Evolutionary conservation across 2,329 filamentous ascomycete species (phyloP).

Genomic region (Simplicillium aogashimaense): DNA sequence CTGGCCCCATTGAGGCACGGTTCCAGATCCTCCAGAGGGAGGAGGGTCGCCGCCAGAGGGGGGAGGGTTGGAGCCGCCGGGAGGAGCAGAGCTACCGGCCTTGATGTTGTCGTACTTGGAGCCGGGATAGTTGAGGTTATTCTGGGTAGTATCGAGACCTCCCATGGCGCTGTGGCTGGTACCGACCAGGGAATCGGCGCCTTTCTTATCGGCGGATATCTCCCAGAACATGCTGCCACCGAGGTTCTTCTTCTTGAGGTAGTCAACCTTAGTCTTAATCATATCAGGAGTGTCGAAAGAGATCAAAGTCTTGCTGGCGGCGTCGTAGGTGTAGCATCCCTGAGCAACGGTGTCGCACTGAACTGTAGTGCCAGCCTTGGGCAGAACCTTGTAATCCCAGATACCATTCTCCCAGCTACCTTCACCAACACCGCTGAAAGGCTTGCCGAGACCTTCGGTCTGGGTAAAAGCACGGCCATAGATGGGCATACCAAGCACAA

Average conservation of each 20-base stretch:
- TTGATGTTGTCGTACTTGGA: conserved; percentile 46
- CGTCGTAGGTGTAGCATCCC: conserved; percentile 65
- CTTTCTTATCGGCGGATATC: conserved; percentile 55
- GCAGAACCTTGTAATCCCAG: conserved; percentile 75
- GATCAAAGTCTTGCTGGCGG: conserved; percentile 49
- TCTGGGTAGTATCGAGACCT: conserved; percentile 33
- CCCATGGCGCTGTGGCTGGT: conserved; percentile 31
- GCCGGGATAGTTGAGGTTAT: conserved; percentile 40
- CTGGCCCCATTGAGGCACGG: no score
- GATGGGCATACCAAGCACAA: conserved; percentile 68
- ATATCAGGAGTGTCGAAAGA: conserved; percentile 60
- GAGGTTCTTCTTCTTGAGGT: conserved; percentile 51
- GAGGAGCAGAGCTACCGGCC: no score
- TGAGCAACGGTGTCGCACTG: conserved; percentile 45
- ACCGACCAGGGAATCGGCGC: conserved; percentile 49
- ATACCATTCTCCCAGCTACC: conserved; percentile 66
- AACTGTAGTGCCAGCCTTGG: conserved; percentile 48
- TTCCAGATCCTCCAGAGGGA: no score
- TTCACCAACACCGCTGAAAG: conserved; percentile 54
- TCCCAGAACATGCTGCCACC: conserved; percentile 87
- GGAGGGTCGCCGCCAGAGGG: no score
- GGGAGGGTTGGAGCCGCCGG: no score
- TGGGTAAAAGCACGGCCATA: conserved; percentile 17
- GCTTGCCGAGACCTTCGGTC: conserved; percentile 54
- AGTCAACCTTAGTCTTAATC: conserved; percentile 52